These are phyloP conservation scores for Puccinia sorghi DNA, from an alignment of 1,284 basidiomycete genomes.

Conservation along the genomic window DNA sequence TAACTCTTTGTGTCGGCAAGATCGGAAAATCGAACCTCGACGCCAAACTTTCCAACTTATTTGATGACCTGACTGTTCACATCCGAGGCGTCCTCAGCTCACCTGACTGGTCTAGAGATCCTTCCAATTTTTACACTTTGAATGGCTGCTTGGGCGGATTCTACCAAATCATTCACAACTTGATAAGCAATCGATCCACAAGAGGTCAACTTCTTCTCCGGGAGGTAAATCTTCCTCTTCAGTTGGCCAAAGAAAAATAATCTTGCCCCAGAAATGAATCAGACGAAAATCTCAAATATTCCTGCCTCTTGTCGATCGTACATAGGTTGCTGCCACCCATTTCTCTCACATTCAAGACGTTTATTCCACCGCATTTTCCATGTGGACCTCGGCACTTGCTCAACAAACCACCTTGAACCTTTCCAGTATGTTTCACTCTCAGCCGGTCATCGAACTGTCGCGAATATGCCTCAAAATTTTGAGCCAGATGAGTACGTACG, in stretches of 20 bases:
- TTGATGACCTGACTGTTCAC: slow-evolving; percentile 33
- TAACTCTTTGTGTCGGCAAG: slow-evolving; percentile 36
- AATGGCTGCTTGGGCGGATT: slow-evolving; percentile 38
- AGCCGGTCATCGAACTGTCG: slow-evolving; percentile 33
- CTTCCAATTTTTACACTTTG: slow-evolving; percentile 37
- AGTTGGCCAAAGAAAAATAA: slow-evolving; percentile 1
- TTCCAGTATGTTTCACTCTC: slow-evolving; percentile 40
- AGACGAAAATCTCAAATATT: neutral
- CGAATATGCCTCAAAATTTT: slow-evolving; percentile 43
- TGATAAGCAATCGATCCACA: slow-evolving; percentile 37
- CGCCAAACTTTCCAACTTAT: slow-evolving; percentile 40
- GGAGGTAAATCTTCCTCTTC: slow-evolving; percentile 21
- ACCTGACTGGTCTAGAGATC: slow-evolving; percentile 23
- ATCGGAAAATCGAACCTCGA: slow-evolving; percentile 47
- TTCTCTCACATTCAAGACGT: slow-evolving; percentile 29
- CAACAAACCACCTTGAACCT: slow-evolving; percentile 42
- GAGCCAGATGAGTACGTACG: slow-evolving; percentile 35
- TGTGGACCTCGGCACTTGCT: slow-evolving; percentile 27
- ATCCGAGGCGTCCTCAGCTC: slow-evolving; percentile 27
- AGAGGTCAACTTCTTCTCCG: slow-evolving; percentile 40
- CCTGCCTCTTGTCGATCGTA: neutral
- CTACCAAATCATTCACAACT: slow-evolving; percentile 47
- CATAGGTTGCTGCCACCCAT: slow-evolving; percentile 33
- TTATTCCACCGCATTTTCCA: slow-evolving; percentile 32
- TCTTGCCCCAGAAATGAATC: neutral